Percentiles rank a stretch among this genome's conserved stretches.
Evolutionary conservation across 2,329 filamentous ascomycete species (phyloP).

Genomic region (Aureobasidium vineae): DNA sequence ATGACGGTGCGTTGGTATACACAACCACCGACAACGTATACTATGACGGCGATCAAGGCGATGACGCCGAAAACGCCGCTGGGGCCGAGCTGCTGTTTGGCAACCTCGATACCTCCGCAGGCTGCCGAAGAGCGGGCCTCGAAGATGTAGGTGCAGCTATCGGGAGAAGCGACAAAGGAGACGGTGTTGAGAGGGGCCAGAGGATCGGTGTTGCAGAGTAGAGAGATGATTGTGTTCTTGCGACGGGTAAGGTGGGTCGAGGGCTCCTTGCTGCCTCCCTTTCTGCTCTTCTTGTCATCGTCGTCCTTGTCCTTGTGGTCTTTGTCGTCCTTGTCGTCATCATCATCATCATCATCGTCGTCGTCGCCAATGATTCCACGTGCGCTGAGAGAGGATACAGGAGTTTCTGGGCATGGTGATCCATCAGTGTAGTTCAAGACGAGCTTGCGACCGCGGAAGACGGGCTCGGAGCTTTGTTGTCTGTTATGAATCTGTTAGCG

Average conservation of each 20-base stretch:
- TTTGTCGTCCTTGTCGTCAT: constrained; percentile 36
- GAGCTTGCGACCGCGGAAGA: constrained; percentile 65
- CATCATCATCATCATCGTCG: constrained; percentile 36
- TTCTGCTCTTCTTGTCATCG: constrained; percentile 32
- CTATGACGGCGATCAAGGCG: constrained; percentile 69
- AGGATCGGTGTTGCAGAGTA: constrained; percentile 86
- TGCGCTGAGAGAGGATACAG: constrained; percentile 30
- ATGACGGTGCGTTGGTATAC: constrained; percentile 95
- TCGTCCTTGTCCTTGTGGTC: constrained; percentile 36
- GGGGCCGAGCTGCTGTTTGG: constrained; percentile 61
- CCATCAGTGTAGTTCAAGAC: constrained; percentile 53
- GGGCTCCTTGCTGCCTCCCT: constrained; percentile 29
- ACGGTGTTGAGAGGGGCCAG: constrained; percentile 65
- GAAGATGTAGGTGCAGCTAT: constrained; percentile 95
- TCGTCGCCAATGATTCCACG: constrained; percentile 45
- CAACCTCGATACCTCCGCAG: constrained; percentile 67
- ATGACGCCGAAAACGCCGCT: constrained; percentile 87
- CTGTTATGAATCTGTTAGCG: constrained; percentile 39
- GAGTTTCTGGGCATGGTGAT: constrained; percentile 45
- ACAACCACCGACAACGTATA: constrained; percentile 88
- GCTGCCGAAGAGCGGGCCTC: constrained; percentile 83
- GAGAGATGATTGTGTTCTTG: constrained; percentile 84
- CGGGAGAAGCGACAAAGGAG: constrained; percentile 77
- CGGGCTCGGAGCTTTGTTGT: constrained; percentile 53
- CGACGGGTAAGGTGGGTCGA: constrained; percentile 60